Evolutionary conservation across 2,329 filamentous ascomycete genomes (phyloP).

Genomic region (Periconia digitata): DNA sequence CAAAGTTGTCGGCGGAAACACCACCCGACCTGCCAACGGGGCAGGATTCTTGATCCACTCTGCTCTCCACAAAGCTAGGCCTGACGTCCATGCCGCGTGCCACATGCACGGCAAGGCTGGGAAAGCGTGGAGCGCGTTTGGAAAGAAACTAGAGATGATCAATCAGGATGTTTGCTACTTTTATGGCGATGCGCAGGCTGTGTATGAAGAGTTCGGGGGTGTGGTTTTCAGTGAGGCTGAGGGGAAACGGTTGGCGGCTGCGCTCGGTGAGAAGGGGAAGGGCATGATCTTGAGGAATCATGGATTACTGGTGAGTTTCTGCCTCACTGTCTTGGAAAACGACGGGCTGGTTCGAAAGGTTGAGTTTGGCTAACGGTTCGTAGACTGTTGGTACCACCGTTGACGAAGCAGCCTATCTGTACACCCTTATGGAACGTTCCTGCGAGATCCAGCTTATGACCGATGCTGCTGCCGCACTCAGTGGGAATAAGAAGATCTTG

Average conservation of each 20-base stretch:
- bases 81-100: conserved; percentile 66
- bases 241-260: conserved; percentile 63
- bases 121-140: conserved; percentile 69
- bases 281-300: conserved; percentile 71
- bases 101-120: conserved; percentile 69
- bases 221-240: conserved; percentile 66
- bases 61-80: conserved; percentile 66
- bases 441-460: conserved; percentile 69
- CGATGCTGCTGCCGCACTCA: conserved; percentile 67
- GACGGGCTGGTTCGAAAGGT: neutral
- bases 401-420: conserved; percentile 72
- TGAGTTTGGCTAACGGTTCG: conserved; percentile 4
- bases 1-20: conserved; percentile 65
- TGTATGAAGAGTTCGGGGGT: conserved; percentile 67
- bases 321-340: neutral
- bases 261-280: conserved; percentile 63
- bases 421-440: conserved; percentile 67
- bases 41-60: conserved; percentile 72
- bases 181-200: conserved; percentile 62
- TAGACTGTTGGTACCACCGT: conserved; percentile 69
- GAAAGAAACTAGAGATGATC: conserved; percentile 67
- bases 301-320: conserved; percentile 56
- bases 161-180: conserved; percentile 69
- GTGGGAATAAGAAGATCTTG: conserved; percentile 54
- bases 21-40: conserved; percentile 62